These are phyloP conservation scores for Daldinia concentrica DNA, from an alignment of 495 filamentous ascomycete species.

Conservation along the genomic window DNA sequence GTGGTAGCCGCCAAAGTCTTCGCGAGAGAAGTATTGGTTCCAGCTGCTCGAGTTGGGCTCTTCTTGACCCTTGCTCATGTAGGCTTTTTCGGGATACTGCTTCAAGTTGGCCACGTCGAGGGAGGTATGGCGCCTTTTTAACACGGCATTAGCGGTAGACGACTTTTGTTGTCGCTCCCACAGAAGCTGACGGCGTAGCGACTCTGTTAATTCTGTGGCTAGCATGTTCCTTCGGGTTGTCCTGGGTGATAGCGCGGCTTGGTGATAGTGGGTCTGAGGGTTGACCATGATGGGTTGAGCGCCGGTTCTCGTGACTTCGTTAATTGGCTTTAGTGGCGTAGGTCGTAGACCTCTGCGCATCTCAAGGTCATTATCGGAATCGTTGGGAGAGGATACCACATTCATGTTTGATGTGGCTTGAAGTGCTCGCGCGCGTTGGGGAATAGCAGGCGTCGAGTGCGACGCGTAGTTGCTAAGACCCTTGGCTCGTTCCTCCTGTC, in stretches of 20 bases:
- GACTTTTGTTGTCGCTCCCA: constrained; percentile 71
- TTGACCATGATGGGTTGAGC: constrained; percentile 85
- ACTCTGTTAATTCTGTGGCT: constrained; percentile 79
- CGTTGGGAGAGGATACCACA: constrained; percentile 74
- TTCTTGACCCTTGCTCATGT: constrained; percentile 58
- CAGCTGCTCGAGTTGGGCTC: constrained; percentile 58
- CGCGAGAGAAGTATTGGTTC: constrained; percentile 61
- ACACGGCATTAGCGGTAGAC: constrained; percentile 83
- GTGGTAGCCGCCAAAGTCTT: constrained; percentile 60
- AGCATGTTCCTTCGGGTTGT: constrained; percentile 98
- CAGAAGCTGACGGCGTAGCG: constrained; percentile 58
- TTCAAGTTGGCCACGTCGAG: constrained; percentile 86
- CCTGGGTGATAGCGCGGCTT: constrained; percentile 79
- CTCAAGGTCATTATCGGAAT: constrained; percentile 71
- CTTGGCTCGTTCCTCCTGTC: constrained; percentile 71
- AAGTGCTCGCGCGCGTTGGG: constrained; percentile 74
- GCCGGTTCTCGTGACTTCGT: constrained; percentile 73
- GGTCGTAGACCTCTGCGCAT: constrained; percentile 64
- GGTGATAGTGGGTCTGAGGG: constrained; percentile 70
- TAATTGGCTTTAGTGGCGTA: constrained; percentile 62
- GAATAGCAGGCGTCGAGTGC: constrained; percentile 81
- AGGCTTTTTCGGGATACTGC: constrained; percentile 71
- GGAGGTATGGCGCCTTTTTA: constrained; percentile 91
- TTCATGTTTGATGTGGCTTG: constrained; percentile 79
- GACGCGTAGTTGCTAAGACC: constrained; percentile 73